Percentiles rank a stretch among this genome's conserved stretches.
phyloP scores from a whole-genome alignment of 208 protist genomes.

The Acanthamoeba triangularis region DNA sequence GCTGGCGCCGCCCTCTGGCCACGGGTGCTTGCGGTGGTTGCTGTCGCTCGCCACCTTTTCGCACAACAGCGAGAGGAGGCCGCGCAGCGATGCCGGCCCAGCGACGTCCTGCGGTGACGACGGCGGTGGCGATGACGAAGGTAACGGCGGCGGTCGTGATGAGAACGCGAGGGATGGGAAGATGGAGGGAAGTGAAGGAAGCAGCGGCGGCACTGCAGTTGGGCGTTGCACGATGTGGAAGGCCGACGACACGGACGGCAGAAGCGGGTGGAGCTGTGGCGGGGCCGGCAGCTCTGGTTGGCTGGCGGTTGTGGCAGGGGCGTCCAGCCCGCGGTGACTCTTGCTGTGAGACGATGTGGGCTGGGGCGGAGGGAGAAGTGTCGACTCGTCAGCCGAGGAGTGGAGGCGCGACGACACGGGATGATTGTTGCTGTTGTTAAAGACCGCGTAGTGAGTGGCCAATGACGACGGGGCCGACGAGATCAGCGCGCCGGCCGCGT shows the following conservation, averaged over 20 bases:
- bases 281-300: too few species aligned
- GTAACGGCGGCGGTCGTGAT: neutral
- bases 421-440: too few species aligned
- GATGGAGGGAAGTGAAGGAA: neutral
- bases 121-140: neutral
- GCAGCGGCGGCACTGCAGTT: neutral
- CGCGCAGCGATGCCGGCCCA: neutral
- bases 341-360: neutral
- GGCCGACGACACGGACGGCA: neutral
- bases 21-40: neutral
- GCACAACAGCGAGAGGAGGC: neutral
- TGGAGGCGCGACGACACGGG: neutral
- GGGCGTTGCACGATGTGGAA: neutral
- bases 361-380: neutral
- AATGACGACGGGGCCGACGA: neutral
- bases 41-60: neutral
- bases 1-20: neutral
- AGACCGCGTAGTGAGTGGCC: too few species aligned
- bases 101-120: too few species aligned
- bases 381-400: neutral
- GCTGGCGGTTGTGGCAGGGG: too few species aligned
- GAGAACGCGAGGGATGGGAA: neutral
- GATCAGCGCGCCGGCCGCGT: too few species aligned
- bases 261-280: too few species aligned
- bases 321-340: too few species aligned